Percentiles rank a stretch among this genome's conserved stretches.
phyloP scores from a whole-genome alignment of 140 eudicot species.

The Erigeron philadelphicus region DNA sequence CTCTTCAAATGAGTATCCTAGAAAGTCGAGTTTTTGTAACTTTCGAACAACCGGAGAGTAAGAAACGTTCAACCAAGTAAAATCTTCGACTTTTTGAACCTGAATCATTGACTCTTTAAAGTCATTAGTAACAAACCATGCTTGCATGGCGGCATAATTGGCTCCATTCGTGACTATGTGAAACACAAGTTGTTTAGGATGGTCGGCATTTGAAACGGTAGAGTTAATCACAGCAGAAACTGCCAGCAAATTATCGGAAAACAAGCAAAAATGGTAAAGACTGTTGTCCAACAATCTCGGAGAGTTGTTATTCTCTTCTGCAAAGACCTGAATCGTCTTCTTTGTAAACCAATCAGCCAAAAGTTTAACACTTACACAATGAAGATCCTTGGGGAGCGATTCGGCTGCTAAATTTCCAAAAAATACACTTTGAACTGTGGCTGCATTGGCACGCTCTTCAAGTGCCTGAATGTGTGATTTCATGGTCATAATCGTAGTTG shows the following conservation, averaged over 20 bases:
- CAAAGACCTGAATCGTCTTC: constrained; percentile 34
- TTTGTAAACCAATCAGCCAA: constrained; percentile 59
- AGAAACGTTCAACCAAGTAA: constrained; percentile 68
- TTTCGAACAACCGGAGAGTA: constrained; percentile 57
- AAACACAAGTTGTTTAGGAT: constrained; percentile 86
- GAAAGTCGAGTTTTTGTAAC: constrained; percentile 30
- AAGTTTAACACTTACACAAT: constrained; percentile 60
- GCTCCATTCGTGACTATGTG: constrained; percentile 75
- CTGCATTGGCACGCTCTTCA: constrained; percentile 80
- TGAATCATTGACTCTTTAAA: constrained; percentile 77
- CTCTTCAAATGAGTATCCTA: constrained; percentile 48
- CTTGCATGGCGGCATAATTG: constrained; percentile 73
- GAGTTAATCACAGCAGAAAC: constrained; percentile 85
- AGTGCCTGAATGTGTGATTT: constrained; percentile 81
- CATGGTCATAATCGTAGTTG: constrained; percentile 97
- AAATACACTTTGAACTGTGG: constrained; percentile 56
- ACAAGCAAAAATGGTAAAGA: constrained; percentile 82
- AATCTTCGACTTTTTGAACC: constrained; percentile 63
- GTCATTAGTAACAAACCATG: constrained; percentile 72
- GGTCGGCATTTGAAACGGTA: constrained; percentile 71
- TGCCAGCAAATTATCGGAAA: constrained; percentile 75
- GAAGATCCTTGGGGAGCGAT: constrained; percentile 68
- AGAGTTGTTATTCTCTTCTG: constrained; percentile 54
- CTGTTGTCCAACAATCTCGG: constrained; percentile 80
- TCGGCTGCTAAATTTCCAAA: constrained; percentile 83